Evolutionary conservation across 2,329 filamentous ascomycete species (phyloP), one percentile per base, ranked within the genome.

Genomic region (Stemphylium lycopersici): DNA sequence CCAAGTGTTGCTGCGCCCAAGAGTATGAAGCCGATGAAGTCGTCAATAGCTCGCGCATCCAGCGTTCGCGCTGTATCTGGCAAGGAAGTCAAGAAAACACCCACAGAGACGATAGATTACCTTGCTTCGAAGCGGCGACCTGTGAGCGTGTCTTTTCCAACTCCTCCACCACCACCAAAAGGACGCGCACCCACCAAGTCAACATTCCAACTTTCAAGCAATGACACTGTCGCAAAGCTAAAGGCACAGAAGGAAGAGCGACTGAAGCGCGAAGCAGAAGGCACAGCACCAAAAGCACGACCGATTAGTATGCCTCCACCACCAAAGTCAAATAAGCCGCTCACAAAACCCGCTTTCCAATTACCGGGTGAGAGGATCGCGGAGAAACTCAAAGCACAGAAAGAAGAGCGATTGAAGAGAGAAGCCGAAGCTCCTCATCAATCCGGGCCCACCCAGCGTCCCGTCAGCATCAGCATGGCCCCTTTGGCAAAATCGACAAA

Each of bases 331-430:
- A 73, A 68, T 15, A 84, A 83, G 59, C 72, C 81, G 3, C 77
- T 79, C 0, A 84, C 83, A 0, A 76, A 73, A 38, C 72, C 81
- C 8, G 80, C 72, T 15, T 85, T 85, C 62, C 73, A 79, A 45
- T 74, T 85, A 0, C 81, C 83, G 0, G 81, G 83, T 12, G 83
- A 84, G 59, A 81, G 77, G 12, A 72, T 83, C 8, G 80, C 71
- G 3, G 70, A 70, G 33, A 69, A 66, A 43, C 56, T 74, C 8
- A 73, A 68, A 49, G 70, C 65, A 33, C 65, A 69, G 26, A 71
- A 66, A 20, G 71, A 74, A 38, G 71, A 72, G 37, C 68, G 71
- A 3, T 53, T 67, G 11, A 67, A 66, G 56, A 76, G 75, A 48
- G 67, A 69, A 46, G 52, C 56, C 18, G 52, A 60, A 41, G 61